Conservation (phyloP, 495 filamentous ascomycete genomes). For the Hypoxylon intermedium region DNA sequence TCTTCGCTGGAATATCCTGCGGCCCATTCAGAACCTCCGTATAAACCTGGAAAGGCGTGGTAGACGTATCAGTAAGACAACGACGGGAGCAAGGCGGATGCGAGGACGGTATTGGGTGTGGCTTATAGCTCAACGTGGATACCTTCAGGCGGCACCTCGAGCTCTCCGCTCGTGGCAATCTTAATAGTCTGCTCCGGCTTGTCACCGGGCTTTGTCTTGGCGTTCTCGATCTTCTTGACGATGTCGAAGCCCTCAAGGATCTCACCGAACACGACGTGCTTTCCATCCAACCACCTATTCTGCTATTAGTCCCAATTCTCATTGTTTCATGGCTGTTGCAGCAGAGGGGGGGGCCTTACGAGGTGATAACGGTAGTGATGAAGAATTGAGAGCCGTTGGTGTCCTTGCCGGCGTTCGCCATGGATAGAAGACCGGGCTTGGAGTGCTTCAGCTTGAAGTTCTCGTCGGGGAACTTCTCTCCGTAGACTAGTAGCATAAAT, state of each 20-base stretch:
- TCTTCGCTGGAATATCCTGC: slow-evolving; percentile 36
- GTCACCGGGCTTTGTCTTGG: slow-evolving; percentile 72
- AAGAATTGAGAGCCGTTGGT: slow-evolving; percentile 99
- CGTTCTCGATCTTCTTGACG: slow-evolving; percentile 86
- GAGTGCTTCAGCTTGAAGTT: slow-evolving; percentile 98
- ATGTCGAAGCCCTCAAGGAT: slow-evolving; percentile 91
- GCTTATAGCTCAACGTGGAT: slow-evolving; percentile 93
- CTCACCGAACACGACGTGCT: slow-evolving; percentile 91
- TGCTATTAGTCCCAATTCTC: slow-evolving; percentile 25
- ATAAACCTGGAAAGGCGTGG: slow-evolving; percentile 35
- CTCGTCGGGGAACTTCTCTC: slow-evolving; percentile 93
- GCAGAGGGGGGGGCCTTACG: slow-evolving; percentile 58
- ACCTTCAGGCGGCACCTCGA: slow-evolving; percentile 91
- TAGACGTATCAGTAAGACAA: slow-evolving; percentile 45
- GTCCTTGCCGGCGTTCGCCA: slow-evolving; percentile 97
- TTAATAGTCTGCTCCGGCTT: slow-evolving; percentile 78
- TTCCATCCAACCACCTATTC: slow-evolving; percentile 82
- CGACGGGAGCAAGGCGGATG: slow-evolving; percentile 29
- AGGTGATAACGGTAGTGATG: slow-evolving; percentile 85
- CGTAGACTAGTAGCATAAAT: slow-evolving; percentile 68
- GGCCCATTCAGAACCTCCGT: slow-evolving; percentile 41
- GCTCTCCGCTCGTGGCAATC: slow-evolving; percentile 94
- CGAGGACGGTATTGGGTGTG: slow-evolving; percentile 17
- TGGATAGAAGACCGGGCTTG: slow-evolving; percentile 71
- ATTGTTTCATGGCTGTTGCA: background rate